Base-by-base conservation (phyloP, 225 moss, liverwort and hornwort genomes). In the Pleurozium schreberi region DNA sequence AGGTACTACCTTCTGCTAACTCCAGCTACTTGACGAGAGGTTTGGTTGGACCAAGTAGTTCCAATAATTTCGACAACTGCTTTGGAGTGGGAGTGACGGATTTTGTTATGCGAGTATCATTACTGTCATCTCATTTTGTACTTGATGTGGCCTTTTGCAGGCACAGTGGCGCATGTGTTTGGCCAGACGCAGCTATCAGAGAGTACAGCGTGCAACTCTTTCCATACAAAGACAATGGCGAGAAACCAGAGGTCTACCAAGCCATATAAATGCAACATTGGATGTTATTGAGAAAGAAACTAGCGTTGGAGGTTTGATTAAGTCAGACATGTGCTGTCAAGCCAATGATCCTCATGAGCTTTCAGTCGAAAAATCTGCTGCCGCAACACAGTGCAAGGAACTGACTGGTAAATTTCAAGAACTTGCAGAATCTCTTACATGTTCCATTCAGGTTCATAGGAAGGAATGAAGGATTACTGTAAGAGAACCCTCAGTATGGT, bases 111-210 rank as follows among this genome's bases (percentile, higher is more conserved):
- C 40, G 18, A 84, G 57, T 40, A 42, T 87, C 67, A 15, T 45
- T 28, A 45, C 65, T 86, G 69, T 80, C 45, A 83, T 75, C 55
- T 68, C 61, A 90, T 57, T 34, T 68, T 75, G 68, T 43, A 45
- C 80, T 90, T 73, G 62, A 73, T 61, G 45, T 80, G 74, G 12
- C 28, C 62, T 74, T 66, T 34, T 87, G 50, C 89, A 94, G 92
- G 89, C 94, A 86, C 90, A 89, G 81, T 91, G 90, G 93, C 93
- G 94, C 50, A 94, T 92, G 93, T 90, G 30, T 76, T 85, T 84
- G 81, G 86, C 88, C 33, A 88, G 89, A 86, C 68, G 75, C 43
- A 79, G 49, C 26, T 93, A 92, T 53, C 91, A 66, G 73, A 92
- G 64, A 47, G 28, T 93, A 50, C 89, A 71, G 47, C 88, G 84